These are phyloP conservation scores for Bremia lactucae DNA, from an alignment of 352 stramenopile genomes.

Conservation along the genomic window DNA sequence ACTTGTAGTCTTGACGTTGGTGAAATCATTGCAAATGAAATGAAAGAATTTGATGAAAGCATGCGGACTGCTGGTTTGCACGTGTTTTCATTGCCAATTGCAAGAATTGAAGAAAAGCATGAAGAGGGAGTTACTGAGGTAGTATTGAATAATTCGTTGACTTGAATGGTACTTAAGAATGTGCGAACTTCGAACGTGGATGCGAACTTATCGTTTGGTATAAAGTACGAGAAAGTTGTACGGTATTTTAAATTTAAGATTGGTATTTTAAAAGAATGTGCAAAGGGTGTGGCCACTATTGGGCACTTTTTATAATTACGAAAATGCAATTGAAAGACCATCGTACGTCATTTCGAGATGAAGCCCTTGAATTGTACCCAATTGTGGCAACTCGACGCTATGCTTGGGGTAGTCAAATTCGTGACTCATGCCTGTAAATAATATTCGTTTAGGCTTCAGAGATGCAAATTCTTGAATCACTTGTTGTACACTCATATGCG, in stretches of 20 bases:
- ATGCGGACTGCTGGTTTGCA: conserved; percentile 36
- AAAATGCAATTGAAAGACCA: conserved; percentile 46
- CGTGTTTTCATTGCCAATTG: background rate
- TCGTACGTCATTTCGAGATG: conserved; percentile 80
- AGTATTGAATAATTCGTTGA: no score
- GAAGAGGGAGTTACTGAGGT: conserved; percentile 6
- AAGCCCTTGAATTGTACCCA: conserved; percentile 45
- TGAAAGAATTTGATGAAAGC: conserved; percentile 30
- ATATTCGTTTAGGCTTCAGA: conserved; percentile 55
- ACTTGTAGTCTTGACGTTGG: conserved; percentile 11
- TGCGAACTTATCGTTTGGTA: no score
- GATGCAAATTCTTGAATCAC: conserved; percentile 49
- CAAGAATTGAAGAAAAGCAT: conserved; percentile 19
- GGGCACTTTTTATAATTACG: no score
- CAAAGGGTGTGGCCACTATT: no score
- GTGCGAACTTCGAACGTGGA: no score
- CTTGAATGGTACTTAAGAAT: no score
- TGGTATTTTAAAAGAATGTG: no score
- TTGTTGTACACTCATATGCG: conserved; percentile 77
- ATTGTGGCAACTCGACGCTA: conserved; percentile 29
- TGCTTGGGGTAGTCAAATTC: conserved; percentile 67
- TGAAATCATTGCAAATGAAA: conserved; percentile 14
- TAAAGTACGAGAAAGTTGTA: no score
- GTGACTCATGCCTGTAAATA: conserved; percentile 83
- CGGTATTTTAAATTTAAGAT: no score